These are phyloP conservation scores for Zopfochytrium polystomum DNA, from an alignment of 371 early-diverging fungal species.

Conservation along the genomic window DNA sequence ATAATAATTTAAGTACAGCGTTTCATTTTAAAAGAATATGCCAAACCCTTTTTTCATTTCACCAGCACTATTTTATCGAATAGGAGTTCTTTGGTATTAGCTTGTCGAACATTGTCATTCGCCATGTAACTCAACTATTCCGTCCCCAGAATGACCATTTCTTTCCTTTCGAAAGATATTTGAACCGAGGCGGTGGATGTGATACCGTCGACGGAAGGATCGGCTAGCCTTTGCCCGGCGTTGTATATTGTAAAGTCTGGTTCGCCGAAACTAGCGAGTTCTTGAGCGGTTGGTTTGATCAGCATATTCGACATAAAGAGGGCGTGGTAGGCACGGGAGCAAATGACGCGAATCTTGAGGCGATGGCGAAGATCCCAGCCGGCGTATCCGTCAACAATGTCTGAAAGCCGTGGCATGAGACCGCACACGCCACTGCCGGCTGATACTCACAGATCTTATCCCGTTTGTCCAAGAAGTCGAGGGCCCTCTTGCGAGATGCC, in stretches of 20 bases:
- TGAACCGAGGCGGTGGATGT: conserved; percentile 82
- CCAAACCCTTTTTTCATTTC: conserved; percentile 98
- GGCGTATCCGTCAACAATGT: conserved; percentile 81
- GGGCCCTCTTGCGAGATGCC: conserved; percentile 80
- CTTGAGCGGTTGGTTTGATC: conserved; percentile 82
- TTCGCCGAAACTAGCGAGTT: conserved; percentile 75
- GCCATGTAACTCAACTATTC: too few species aligned
- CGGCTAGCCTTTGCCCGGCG: conserved; percentile 81
- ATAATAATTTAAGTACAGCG: too few species aligned
- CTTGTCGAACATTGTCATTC: not conserved
- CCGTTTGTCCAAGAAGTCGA: conserved; percentile 85
- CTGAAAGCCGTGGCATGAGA: not conserved
- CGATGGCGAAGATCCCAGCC: conserved; percentile 86
- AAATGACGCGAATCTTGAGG: conserved; percentile 87
- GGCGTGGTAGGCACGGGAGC: conserved; percentile 88
- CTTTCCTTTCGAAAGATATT: conserved; percentile 68
- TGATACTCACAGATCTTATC: conserved; percentile 57
- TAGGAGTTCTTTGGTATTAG: not conserved
- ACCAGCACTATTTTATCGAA: conserved; percentile 56
- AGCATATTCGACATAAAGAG: conserved; percentile 94
- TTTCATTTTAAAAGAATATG: too few species aligned
- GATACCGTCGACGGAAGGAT: conserved; percentile 85
- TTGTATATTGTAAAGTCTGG: conserved; percentile 92
- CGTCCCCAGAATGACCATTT: conserved; percentile 85
- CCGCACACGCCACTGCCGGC: not conserved